phyloP scores from a whole-genome alignment of 176 grass and related monocot genomes.

The Saccharum spontaneum region DNA sequence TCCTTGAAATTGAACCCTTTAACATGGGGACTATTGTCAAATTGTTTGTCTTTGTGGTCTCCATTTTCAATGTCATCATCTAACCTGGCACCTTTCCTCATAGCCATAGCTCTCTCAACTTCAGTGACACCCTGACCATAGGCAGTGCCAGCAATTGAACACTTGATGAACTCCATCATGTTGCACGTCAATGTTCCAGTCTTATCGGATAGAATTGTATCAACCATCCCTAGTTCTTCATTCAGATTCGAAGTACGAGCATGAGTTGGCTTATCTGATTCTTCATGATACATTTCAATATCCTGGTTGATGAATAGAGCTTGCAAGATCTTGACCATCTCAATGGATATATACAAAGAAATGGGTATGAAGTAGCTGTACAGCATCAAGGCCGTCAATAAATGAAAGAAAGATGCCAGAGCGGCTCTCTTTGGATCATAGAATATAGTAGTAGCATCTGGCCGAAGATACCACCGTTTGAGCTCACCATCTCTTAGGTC shows the following conservation, averaged over 20 bases:
- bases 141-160: constrained; percentile 82
- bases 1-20: constrained; percentile 99
- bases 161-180: constrained; percentile 99
- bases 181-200: constrained; percentile 98
- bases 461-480: constrained; percentile 91
- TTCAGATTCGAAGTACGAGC: constrained; percentile 94
- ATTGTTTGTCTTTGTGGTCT: constrained; percentile 40
- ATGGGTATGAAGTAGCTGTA: constrained; percentile 97
- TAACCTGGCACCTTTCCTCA: constrained; percentile 63
- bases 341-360: constrained; percentile 97
- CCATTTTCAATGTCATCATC: constrained; percentile 41
- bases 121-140: constrained; percentile 94
- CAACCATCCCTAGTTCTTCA: constrained; percentile 97
- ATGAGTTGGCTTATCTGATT: constrained; percentile 85
- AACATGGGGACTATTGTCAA: constrained; percentile 46
- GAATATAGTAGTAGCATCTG: constrained; percentile 59
- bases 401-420: constrained; percentile 81
- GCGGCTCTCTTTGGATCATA: constrained; percentile 65
- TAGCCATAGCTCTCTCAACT: constrained; percentile 96
- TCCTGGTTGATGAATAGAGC: constrained; percentile 91
- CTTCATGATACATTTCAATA: constrained; percentile 92
- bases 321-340: constrained; percentile 98
- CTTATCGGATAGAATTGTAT: constrained; percentile 97
- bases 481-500: constrained; percentile 62
- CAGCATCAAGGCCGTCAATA: constrained; percentile 95